Conservation (phyloP, 116 monocot genomes). For the Posidonia oceanica region DNA sequence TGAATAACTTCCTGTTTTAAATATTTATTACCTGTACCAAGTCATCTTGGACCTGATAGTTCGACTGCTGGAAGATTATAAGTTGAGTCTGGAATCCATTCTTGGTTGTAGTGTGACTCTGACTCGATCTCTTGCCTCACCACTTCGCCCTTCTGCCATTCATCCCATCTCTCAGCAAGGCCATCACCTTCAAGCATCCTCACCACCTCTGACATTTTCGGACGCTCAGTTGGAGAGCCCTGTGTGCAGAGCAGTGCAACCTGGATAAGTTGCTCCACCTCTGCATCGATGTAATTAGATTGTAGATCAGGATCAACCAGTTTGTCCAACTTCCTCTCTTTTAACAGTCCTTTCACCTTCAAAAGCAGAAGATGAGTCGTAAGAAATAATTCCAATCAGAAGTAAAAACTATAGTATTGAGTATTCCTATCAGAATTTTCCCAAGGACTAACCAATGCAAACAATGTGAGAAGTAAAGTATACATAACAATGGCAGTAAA, state of each 20-base stretch:
- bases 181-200: constrained; percentile 67
- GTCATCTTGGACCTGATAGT: constrained; percentile 45
- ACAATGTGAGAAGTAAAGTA: no score
- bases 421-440: no score
- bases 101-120: constrained; percentile 19
- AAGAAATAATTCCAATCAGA: not conserved
- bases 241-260: constrained; percentile 57
- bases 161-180: constrained; percentile 54
- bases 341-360: constrained; percentile 52
- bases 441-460: no score
- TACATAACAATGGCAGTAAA: no score
- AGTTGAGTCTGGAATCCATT: constrained; percentile 46
- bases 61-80: constrained; percentile 34
- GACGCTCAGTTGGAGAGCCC: constrained; percentile 40
- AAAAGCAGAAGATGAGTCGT: not conserved
- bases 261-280: constrained; percentile 60
- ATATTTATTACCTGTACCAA: constrained; percentile 2
- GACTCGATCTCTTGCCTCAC: constrained; percentile 30
- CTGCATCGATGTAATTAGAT: constrained; percentile 32
- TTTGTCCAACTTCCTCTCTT: constrained; percentile 45
- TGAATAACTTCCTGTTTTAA: constrained; percentile 7
- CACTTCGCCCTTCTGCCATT: constrained; percentile 62
- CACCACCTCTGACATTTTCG: constrained; percentile 66
- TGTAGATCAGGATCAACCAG: constrained; percentile 54
- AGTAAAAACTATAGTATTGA: no score